Conservation (phyloP, 2,329 filamentous ascomycete species). For the Curvularia hawaiiensis region DNA sequence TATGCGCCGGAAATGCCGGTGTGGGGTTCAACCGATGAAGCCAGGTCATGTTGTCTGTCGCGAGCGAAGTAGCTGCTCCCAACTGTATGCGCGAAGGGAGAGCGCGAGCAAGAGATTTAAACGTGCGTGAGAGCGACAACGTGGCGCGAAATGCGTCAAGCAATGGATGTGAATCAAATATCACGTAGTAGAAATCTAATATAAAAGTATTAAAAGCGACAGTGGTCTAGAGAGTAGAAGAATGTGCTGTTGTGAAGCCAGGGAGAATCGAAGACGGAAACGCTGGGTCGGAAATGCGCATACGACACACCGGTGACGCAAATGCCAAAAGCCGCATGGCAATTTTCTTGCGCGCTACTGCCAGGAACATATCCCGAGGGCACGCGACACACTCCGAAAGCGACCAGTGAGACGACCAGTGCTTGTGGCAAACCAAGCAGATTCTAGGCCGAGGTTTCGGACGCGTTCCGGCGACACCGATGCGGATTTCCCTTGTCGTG, state of each 20-base stretch:
- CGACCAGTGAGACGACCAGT: constrained; percentile 22
- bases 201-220: neutral
- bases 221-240: neutral
- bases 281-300: constrained; percentile 2
- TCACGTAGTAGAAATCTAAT: neutral
- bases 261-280: neutral
- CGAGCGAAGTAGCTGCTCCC: constrained; percentile 13
- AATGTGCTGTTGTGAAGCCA: neutral
- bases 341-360: constrained; percentile 25
- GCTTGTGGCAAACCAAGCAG: constrained; percentile 21
- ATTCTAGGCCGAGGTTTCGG: constrained; percentile 25
- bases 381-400: constrained; percentile 27
- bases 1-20: constrained; percentile 75
- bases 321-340: constrained; percentile 31
- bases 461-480: constrained; percentile 18
- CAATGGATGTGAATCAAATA: neutral
- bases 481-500: neutral
- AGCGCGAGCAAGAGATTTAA: constrained; percentile 27
- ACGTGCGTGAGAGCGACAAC: constrained; percentile 37
- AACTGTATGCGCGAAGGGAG: constrained; percentile 19
- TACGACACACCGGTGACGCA: constrained; percentile 32
- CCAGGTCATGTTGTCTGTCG: constrained; percentile 45
- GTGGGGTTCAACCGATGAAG: constrained; percentile 65
- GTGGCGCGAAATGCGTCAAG: constrained; percentile 14
- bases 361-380: constrained; percentile 32